phyloP scores from a whole-genome alignment of 2,329 filamentous ascomycete genomes.

The Fusarium odoratissimum region DNA sequence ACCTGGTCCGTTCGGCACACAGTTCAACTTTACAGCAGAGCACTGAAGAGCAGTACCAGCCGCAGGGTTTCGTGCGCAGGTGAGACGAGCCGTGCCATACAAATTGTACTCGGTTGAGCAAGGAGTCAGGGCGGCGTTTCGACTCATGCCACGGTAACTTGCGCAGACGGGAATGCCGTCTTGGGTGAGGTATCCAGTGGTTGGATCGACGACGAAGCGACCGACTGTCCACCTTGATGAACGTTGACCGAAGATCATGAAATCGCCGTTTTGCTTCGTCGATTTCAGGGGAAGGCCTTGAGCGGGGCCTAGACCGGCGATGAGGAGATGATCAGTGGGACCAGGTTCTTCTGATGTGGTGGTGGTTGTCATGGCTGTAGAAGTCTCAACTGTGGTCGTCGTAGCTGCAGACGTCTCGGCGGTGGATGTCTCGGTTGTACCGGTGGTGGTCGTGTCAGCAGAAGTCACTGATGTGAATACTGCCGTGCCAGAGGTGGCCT shows the following conservation, averaged over 20 bases:
- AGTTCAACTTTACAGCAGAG: background rate
- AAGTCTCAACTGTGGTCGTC: fast-evolving
- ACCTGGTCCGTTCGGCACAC: background rate
- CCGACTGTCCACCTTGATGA: background rate
- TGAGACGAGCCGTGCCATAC: background rate
- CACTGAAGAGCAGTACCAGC: background rate
- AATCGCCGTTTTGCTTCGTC: fast-evolving
- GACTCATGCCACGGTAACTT: fast-evolving
- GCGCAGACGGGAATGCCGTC: background rate
- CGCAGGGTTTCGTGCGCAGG: background rate
- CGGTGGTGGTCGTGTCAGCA: background rate
- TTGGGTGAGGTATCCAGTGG: background rate
- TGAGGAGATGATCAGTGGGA: background rate
- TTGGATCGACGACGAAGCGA: background rate
- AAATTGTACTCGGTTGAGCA: background rate
- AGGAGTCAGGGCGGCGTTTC: background rate
- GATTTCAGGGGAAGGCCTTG: background rate
- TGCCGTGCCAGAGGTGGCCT: background rate
- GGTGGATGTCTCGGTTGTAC: background rate
- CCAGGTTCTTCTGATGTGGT: background rate
- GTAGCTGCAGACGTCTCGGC: background rate
- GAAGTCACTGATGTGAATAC: background rate
- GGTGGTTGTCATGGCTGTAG: background rate
- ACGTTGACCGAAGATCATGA: background rate
- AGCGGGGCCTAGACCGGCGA: background rate